Evolutionary conservation across 202 grass and related monocot genomes (phyloP).

Genomic region (Bolboschoenoplectus hybrid): DNA sequence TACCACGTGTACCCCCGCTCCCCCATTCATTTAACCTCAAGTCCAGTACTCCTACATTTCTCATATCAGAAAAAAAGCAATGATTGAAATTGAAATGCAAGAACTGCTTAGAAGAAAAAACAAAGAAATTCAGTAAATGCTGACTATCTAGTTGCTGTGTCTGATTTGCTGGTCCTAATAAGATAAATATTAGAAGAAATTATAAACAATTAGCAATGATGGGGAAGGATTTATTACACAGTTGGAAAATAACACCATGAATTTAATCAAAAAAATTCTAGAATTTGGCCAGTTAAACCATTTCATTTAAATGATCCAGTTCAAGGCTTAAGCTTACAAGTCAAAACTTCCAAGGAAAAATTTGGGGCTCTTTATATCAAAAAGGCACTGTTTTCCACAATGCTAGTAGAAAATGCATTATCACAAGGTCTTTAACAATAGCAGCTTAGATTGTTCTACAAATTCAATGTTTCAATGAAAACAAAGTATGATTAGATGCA

Average conservation of each 20-base stretch:
- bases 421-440: neutral
- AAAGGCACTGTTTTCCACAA: neutral
- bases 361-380: neutral
- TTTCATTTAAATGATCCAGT: neutral
- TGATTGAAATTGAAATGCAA: neutral
- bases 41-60: neutral
- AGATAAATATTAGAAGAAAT: conserved; percentile 1
- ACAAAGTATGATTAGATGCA: neutral
- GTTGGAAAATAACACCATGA: neutral
- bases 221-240: neutral
- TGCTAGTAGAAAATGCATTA: conserved; percentile 16
- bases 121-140: neutral
- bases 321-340: neutral
- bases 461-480: neutral
- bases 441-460: conserved; percentile 1
- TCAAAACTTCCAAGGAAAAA: neutral
- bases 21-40: neutral
- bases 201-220: neutral
- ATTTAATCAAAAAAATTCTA: conserved; percentile 2
- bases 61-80: neutral
- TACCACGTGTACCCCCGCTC: neutral
- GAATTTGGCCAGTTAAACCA: neutral
- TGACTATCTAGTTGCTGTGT: neutral
- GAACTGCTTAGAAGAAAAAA: neutral
- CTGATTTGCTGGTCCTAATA: conserved; percentile 6